These are phyloP conservation scores for Capsella bursapastoris DNA, from an alignment of 345 rosid species.

Conservation along the genomic window DNA sequence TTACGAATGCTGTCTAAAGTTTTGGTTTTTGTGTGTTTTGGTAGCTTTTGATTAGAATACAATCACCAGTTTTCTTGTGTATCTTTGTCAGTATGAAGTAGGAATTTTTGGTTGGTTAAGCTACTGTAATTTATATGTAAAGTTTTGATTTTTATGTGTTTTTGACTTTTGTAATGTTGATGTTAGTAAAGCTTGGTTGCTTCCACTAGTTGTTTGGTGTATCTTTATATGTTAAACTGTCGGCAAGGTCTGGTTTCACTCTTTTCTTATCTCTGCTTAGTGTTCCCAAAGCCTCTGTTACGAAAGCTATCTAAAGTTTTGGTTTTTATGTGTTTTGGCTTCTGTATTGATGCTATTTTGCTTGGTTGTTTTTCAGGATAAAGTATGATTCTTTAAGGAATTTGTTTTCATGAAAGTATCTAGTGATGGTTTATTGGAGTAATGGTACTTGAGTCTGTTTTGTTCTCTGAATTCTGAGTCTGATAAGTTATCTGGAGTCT, in stretches of 20 bases:
- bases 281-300: neutral
- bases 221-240: neutral
- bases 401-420: neutral
- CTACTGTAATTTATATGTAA: neutral
- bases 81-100: too few species aligned
- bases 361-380: too few species aligned
- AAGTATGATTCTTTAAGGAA: neutral
- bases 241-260: too few species aligned
- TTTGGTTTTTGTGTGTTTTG: too few species aligned
- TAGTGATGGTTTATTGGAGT: neutral
- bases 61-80: too few species aligned
- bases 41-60: too few species aligned
- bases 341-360: neutral
- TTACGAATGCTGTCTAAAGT: too few species aligned
- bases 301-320: neutral
- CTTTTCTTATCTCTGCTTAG: too few species aligned
- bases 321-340: conserved; percentile 3
- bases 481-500: neutral
- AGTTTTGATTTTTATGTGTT: conserved; percentile 12
- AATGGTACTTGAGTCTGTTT: neutral
- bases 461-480: neutral
- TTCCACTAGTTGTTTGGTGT: neutral
- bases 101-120: too few species aligned
- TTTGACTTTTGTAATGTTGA: neutral
- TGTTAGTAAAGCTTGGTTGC: neutral